Percentiles rank a stretch among this genome's conserved stretches.
phyloP scores from a whole-genome alignment of 2,329 filamentous ascomycete species.

The Didymella glomerata region DNA sequence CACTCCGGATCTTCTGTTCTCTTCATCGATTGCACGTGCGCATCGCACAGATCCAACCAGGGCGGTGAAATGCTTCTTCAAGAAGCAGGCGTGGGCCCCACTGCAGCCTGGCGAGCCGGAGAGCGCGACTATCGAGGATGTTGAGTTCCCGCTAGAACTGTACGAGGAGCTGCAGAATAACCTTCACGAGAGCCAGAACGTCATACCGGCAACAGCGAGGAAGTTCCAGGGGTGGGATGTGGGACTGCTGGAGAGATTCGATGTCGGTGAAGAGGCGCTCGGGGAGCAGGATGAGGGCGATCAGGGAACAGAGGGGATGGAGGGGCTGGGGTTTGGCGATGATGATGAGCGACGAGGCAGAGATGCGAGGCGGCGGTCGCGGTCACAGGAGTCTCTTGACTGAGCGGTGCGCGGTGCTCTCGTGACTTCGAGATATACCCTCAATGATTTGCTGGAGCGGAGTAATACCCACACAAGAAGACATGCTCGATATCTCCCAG shows the following conservation, averaged over 20 bases:
- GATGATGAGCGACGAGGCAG: constrained; percentile 12
- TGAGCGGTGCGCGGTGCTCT: neutral
- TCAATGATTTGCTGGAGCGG: neutral
- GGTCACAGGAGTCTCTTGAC: constrained; percentile 18
- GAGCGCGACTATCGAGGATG: constrained; percentile 59
- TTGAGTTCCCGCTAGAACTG: constrained; percentile 61
- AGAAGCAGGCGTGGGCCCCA: constrained; percentile 42
- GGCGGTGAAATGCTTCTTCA: constrained; percentile 67
- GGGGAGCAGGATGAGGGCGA: constrained; percentile 1
- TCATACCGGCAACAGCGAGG: constrained; percentile 66
- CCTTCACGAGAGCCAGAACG: constrained; percentile 59
- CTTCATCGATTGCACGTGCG: constrained; percentile 52
- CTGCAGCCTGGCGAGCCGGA: constrained; percentile 45
- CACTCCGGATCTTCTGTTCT: constrained; percentile 66
- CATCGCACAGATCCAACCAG: constrained; percentile 52
- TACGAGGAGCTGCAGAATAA: constrained; percentile 57
- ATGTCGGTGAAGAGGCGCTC: constrained; percentile 29
- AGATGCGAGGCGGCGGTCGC: constrained; percentile 7
- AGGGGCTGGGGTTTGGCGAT: neutral
- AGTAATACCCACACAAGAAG: neutral
- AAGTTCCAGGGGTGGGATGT: constrained; percentile 73
- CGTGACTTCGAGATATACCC: neutral
- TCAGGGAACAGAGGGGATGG: constrained; percentile 1
- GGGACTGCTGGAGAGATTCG: constrained; percentile 67
- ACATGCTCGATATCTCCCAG: neutral